These are phyloP conservation scores for Schoenoplectus triqueter DNA, from an alignment of 202 grass and related monocot genomes.

Conservation along the genomic window DNA sequence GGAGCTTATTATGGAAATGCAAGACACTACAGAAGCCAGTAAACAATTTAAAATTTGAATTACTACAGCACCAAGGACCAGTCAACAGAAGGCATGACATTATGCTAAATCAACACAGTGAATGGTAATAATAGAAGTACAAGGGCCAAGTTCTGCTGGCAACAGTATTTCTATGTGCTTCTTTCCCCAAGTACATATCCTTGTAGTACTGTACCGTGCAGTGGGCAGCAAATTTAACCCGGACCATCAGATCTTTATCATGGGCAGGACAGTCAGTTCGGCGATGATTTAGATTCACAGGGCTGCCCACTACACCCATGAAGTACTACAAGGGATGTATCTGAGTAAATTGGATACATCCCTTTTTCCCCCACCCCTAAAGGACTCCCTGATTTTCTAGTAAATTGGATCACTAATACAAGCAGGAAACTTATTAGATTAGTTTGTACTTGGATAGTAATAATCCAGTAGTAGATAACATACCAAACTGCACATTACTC, in stretches of 20 bases:
- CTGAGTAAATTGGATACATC: too few species aligned
- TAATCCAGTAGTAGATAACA: neutral
- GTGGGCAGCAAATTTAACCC: too few species aligned
- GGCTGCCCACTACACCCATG: too few species aligned
- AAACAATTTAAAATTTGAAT: constrained; percentile 7
- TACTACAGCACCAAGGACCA: neutral
- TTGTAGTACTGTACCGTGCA: too few species aligned
- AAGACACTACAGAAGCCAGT: neutral
- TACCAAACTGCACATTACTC: constrained; percentile 6
- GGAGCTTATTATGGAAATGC: neutral
- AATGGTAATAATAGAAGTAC: neutral
- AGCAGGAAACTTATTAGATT: constrained; percentile 10
- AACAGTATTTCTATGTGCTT: neutral
- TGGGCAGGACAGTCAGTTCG: too few species aligned
- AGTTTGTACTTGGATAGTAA: neutral
- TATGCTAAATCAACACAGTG: neutral
- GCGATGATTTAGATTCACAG: too few species aligned
- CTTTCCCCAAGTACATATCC: neutral
- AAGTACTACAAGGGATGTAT: too few species aligned
- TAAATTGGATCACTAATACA: constrained; percentile 8
- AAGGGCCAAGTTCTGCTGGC: neutral
- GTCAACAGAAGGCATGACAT: neutral
- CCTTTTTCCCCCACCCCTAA: neutral
- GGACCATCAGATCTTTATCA: too few species aligned
- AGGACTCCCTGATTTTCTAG: constrained; percentile 1